Evolutionary conservation across 768 basidiomycete species (phyloP).

Genomic region (Auriscalpium microsporum): DNA sequence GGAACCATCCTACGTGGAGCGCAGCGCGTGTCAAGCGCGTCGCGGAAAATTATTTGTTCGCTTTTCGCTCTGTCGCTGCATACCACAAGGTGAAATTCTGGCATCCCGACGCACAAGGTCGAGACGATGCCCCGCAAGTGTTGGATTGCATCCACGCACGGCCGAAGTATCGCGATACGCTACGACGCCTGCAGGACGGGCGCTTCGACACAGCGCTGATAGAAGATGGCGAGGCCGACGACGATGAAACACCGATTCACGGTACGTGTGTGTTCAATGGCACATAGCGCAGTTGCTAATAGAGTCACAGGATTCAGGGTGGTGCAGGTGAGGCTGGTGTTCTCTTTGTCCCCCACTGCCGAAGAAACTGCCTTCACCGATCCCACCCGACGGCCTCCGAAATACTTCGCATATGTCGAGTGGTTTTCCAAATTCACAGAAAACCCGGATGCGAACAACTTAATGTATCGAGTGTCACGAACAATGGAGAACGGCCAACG

Average conservation of each 20-base stretch:
- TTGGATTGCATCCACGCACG: slow-evolving; percentile 26
- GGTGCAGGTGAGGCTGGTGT: slow-evolving; percentile 15
- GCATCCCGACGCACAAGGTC: slow-evolving; percentile 9
- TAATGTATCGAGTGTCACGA: slow-evolving; percentile 20
- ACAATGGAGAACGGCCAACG: background rate
- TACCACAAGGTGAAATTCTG: slow-evolving; percentile 21
- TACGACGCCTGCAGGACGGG: slow-evolving; percentile 12
- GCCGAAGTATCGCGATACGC: slow-evolving; percentile 16
- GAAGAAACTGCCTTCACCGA: background rate
- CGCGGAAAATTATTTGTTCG: slow-evolving; percentile 9
- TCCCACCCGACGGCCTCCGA: background rate
- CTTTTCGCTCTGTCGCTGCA: slow-evolving; percentile 21
- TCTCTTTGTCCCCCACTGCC: slow-evolving; percentile 12
- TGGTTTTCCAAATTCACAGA: slow-evolving; percentile 20
- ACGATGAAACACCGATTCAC: slow-evolving; percentile 1
- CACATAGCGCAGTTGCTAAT: background rate
- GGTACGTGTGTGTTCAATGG: slow-evolving; percentile 13
- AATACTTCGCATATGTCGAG: slow-evolving; percentile 23
- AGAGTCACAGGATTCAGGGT: slow-evolving; percentile 6
- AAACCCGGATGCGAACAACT: slow-evolving; percentile 13
- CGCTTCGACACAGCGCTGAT: slow-evolving; percentile 30
- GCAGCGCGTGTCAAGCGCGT: slow-evolving; percentile 12
- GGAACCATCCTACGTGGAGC: slow-evolving; percentile 15
- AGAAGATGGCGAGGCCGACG: slow-evolving; percentile 6
- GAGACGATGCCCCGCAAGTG: slow-evolving; percentile 4